Conservation (phyloP, 2,329 filamentous ascomycete genomes). For the Lasiodiplodia sp. region DNA sequence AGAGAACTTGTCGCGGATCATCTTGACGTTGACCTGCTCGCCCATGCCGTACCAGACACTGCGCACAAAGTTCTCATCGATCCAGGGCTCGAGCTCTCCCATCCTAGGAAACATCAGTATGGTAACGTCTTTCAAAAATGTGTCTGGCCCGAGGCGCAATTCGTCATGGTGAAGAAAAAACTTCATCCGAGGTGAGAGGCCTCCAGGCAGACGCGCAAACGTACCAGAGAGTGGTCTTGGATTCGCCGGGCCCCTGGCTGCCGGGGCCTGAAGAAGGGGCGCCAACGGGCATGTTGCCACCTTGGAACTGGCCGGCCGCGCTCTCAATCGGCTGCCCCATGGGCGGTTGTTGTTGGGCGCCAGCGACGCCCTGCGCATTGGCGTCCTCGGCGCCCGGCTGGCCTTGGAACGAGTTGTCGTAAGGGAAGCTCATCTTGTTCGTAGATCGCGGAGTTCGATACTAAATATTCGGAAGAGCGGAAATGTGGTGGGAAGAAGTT, state of each 20-base stretch:
- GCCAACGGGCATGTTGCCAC: conserved; percentile 53
- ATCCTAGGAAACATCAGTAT: conserved; percentile 69
- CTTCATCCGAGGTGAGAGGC: conserved; percentile 7
- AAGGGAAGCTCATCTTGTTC: conserved; percentile 69
- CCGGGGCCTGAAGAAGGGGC: conserved; percentile 48
- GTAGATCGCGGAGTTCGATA: conserved; percentile 19
- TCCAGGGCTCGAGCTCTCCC: conserved; percentile 99
- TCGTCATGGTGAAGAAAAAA: conserved; percentile 15
- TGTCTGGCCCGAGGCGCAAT: not conserved
- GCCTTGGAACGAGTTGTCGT: conserved; percentile 69
- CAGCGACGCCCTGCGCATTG: conserved; percentile 60
- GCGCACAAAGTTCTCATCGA: conserved; percentile 98
- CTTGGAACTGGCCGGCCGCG: conserved; percentile 57
- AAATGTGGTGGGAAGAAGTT: conserved; percentile 28
- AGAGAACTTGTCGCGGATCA: conserved; percentile 99
- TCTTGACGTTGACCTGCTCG: conserved; percentile 97
- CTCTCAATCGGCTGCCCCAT: conserved; percentile 67
- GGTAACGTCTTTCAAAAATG: conserved; percentile 10
- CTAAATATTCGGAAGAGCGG: conserved; percentile 28
- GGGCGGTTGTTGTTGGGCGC: conserved; percentile 53
- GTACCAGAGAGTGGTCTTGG: conserved; percentile 63
- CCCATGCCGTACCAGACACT: conserved; percentile 93
- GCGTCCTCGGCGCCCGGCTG: conserved; percentile 61
- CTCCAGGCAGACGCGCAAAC: conserved; percentile 34
- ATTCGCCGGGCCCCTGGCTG: conserved; percentile 46